A percentile compares a stretch with the other conserved stretches of the same genome.
phyloP scores from a whole-genome alignment of 176 grass and related monocot species.

The Cenchrus purpureus region DNA sequence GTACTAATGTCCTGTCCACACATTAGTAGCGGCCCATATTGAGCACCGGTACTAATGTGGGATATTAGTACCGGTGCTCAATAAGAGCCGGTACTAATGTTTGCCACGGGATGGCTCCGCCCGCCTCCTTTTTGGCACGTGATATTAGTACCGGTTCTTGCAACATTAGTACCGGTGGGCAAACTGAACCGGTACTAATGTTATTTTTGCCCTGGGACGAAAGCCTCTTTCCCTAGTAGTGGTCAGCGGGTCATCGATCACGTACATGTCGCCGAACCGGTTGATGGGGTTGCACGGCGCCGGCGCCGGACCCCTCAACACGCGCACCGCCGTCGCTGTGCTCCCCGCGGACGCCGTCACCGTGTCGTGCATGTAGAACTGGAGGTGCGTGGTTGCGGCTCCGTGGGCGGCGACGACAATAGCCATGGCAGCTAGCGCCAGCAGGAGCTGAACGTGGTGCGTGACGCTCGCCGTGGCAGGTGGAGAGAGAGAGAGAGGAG shows the following conservation, averaged over 20 bases:
- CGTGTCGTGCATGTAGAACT: conserved; percentile 75
- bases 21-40: too few relatives aligned
- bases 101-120: too few relatives aligned
- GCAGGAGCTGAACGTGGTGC: not conserved
- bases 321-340: conserved; percentile 42
- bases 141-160: too few relatives aligned
- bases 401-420: not conserved
- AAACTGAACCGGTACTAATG: too few relatives aligned
- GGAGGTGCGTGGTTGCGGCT: conserved; percentile 48
- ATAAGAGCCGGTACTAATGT: too few relatives aligned
- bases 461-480: not conserved
- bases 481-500: not conserved
- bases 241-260: conserved; percentile 66
- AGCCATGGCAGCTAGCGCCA: not conserved
- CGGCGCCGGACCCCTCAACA: conserved; percentile 29
- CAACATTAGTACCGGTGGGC: too few relatives aligned
- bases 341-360: conserved; percentile 19
- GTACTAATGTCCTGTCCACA: too few relatives aligned
- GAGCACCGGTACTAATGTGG: too few relatives aligned
- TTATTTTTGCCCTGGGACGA: too few relatives aligned
- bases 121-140: too few relatives aligned
- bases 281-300: not conserved
- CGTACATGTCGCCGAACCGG: conserved; percentile 60
- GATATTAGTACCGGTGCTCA: too few relatives aligned
- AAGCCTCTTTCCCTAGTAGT: too few relatives aligned